Base-by-base conservation (phyloP, 2,329 filamentous ascomycete species). In the Venturia pyrina region DNA sequence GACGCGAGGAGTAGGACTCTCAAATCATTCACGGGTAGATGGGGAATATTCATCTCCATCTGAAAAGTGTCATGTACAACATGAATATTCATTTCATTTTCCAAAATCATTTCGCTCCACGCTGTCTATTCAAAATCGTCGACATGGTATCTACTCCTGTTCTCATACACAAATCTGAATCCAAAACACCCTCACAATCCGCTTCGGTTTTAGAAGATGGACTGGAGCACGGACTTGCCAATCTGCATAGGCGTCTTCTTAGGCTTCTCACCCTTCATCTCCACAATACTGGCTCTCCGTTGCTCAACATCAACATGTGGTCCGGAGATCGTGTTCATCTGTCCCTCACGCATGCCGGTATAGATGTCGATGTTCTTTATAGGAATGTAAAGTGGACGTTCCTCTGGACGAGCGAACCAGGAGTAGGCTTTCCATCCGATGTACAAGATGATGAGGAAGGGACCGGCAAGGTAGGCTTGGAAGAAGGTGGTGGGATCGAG, bases 291-390 rank as follows among this genome's bases (percentile, higher is more conserved):
- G 17, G 70, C 70, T n/a, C 72, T 70, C 56, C 72, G 69, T 70
- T 71, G 65, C 32, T 73, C 71, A 17, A 69, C 68, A 24, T 72
- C 41, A 28, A 73, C 67, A 64, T 69, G 70, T 21, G 65, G 62
- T 43, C 72, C 73, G 62, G 70, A 72, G 65, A 74, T 72, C 24
- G 24, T 2, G 28, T 59, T 37, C 37, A 44, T 50, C 57, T 66
- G 63, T n/a, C 60, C 56, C 62, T 75, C 73, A 41, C 74, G 66
- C 74, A 76, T 75, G 57, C 74, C 74, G n/a, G 70, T 72, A 68
- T 75, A 76, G 67, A 76, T 72, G 63, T 76, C 74, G 46, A 76
- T 76, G 37, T 76, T 70, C 66, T 70, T 73, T 40, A 70, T 69
- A 50, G 66, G 65, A 68, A 74, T 69, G 63, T 68, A 76, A 53